phyloP scores from a whole-genome alignment of 768 basidiomycete species.

The Hericium alpestre region DNA sequence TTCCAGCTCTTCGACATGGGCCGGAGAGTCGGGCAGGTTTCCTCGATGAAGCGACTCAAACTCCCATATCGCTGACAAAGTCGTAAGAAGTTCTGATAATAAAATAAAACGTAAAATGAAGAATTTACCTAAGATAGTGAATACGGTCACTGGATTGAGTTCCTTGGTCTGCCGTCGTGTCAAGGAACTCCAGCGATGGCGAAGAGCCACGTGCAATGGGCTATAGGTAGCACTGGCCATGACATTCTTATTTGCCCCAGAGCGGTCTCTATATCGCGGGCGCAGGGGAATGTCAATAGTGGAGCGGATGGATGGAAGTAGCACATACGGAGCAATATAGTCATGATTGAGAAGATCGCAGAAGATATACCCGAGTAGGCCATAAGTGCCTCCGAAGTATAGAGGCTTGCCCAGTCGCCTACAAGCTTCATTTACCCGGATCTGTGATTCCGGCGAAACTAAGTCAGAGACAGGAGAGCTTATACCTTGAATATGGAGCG shows the following conservation, averaged over 20 bases:
- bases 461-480: neutral
- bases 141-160: conserved; percentile 64
- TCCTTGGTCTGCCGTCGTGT: conserved; percentile 73
- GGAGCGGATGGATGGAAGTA: conserved; percentile 1
- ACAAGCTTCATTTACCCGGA: conserved; percentile 71
- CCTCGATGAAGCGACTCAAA: conserved; percentile 53
- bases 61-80: conserved; percentile 65
- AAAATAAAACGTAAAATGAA: neutral
- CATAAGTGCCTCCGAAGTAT: conserved; percentile 89
- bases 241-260: conserved; percentile 44
- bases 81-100: neutral
- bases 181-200: conserved; percentile 58
- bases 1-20: conserved; percentile 46
- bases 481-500: neutral
- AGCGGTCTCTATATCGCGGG: conserved; percentile 43
- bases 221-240: conserved; percentile 57
- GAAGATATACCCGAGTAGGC: conserved; percentile 87
- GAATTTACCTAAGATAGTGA: conserved; percentile 58
- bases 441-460: conserved; percentile 33
- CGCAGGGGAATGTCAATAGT: neutral
- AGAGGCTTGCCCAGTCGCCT: conserved; percentile 66
- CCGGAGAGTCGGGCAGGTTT: conserved; percentile 41
- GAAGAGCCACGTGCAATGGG: conserved; percentile 50
- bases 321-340: conserved; percentile 71
- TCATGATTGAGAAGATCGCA: conserved; percentile 85